Evolutionary conservation across 2,329 filamentous ascomycete species (phyloP), one percentile per base, ranked within the genome.

Genomic region (Fusarium nodosum): DNA sequence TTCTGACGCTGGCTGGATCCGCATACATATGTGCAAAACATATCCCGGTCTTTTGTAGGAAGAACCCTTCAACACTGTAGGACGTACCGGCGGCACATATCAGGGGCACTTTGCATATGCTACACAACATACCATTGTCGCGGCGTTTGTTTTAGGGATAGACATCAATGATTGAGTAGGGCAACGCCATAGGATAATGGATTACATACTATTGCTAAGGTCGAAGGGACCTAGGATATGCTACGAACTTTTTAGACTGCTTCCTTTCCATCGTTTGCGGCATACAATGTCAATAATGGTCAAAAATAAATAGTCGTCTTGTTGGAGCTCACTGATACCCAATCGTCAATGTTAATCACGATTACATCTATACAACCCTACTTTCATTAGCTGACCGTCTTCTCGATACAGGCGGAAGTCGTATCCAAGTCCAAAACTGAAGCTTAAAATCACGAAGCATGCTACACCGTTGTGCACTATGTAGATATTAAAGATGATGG

Each of bases 11-110:
- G 34, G 74, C 74, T 56, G 82, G 78, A 46, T 73, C 78, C 62
- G 76, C 81, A 74, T 85, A 84, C 74, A 69, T 81, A 75, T 79
- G 77, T 76, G 79, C 79, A 73, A 76, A 65, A 69, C 63, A 73
- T 57, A 68, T 72, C 65, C 59, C 67, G 61, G 66, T 72, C 55
- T 60, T 63, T 56, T 65, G 72, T 62, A 69, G 64, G 60, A 66
- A 55, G 62, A 60, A 45, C 48, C 66, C 60, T 56, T 62, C 64
- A 50, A 64, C 57, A 38, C 66, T 70, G 72, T 79, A 79, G 76
- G 51, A 72, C 60, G 58, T 59, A 61, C 45, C 36, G 56, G 36
- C 44, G 51, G 36, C 59, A 62, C 47, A 58, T 65, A 54, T 24
- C 52, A 54, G 47, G 61, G 48, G 38, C 38, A 56, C 39, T 38